These are phyloP conservation scores for Zymoseptoria crescenta DNA, from an alignment of 2,329 filamentous ascomycete species.

Conservation along the genomic window DNA sequence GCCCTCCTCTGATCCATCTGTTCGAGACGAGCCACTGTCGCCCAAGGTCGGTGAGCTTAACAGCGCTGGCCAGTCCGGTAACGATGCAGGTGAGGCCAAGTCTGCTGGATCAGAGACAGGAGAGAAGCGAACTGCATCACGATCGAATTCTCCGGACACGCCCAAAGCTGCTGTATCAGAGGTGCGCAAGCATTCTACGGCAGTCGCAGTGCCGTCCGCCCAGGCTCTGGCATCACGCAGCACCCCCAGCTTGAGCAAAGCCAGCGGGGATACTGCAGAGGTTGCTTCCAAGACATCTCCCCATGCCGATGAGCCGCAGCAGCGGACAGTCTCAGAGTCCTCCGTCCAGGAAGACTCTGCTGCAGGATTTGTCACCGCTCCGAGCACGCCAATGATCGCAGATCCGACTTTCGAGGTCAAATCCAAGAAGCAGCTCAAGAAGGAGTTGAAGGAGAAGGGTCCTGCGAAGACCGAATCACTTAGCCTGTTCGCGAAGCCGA, in stretches of 20 bases:
- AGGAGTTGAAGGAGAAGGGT: slow-evolving; percentile 24
- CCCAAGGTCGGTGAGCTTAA: too few species aligned
- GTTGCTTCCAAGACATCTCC: neutral
- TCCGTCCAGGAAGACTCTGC: slow-evolving; percentile 9
- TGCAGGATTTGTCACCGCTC: slow-evolving; percentile 18
- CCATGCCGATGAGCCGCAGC: slow-evolving; percentile 3
- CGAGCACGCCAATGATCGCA: slow-evolving; percentile 16
- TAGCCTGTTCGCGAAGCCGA: slow-evolving; percentile 22
- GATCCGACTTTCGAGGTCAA: neutral
- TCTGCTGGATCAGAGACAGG: neutral
- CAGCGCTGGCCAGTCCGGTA: too few species aligned
- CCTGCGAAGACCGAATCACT: slow-evolving; percentile 31
- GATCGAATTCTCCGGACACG: neutral
- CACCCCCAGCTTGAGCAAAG: neutral
- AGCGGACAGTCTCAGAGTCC: slow-evolving; percentile 11
- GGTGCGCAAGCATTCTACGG: neutral
- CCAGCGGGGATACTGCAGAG: neutral
- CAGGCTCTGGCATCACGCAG: neutral
- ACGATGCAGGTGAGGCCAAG: neutral
- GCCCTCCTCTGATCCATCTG: neutral
- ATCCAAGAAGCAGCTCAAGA: slow-evolving; percentile 18
- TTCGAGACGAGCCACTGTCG: neutral
- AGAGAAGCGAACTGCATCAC: neutral
- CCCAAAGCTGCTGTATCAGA: neutral
- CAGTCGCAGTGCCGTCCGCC: neutral